Evolutionary conservation across 2,329 filamentous ascomycete species (phyloP).

Genomic region (Sporothrix brasiliensis): DNA sequence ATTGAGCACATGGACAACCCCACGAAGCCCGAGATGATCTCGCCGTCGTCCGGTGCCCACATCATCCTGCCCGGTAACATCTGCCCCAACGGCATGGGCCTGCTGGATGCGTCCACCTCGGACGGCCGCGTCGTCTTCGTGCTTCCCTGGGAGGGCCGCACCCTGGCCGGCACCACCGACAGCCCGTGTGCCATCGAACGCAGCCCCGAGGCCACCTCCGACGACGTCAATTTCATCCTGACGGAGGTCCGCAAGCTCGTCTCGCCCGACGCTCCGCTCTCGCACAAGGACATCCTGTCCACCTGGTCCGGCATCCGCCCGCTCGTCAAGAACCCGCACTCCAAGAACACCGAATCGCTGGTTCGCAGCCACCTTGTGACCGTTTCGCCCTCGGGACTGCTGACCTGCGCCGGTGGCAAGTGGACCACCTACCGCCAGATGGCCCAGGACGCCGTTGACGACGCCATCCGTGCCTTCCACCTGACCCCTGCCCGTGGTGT

Average conservation of each 20-base stretch:
- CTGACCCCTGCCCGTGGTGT: constrained; percentile 52
- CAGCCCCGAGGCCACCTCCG: constrained; percentile 21
- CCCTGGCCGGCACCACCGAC: constrained; percentile 82
- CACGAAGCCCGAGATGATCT: constrained; percentile 69
- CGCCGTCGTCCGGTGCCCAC: constrained; percentile 80
- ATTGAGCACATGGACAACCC: constrained; percentile 81
- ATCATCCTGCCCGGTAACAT: constrained; percentile 78
- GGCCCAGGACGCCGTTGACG: constrained; percentile 82
- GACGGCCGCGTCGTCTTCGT: constrained; percentile 90
- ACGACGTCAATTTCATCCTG: constrained; percentile 55
- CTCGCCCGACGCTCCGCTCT: constrained; percentile 57
- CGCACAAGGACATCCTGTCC: constrained; percentile 30
- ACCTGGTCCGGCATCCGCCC: constrained; percentile 74
- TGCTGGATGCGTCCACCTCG: constrained; percentile 79
- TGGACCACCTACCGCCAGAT: constrained; percentile 90
- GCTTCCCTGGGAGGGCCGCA: constrained; percentile 83
- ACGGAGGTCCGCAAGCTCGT: constrained; percentile 76
- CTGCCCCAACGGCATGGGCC: constrained; percentile 77
- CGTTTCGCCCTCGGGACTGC: constrained; percentile 70
- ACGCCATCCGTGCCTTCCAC: constrained; percentile 68
- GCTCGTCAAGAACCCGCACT: constrained; percentile 77
- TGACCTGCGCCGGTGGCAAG: constrained; percentile 82
- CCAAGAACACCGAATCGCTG: constrained; percentile 78
- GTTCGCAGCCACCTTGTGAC: constrained; percentile 81
- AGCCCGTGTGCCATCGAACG: constrained; percentile 64